Percentiles rank a stretch among this genome's conserved stretches.
phyloP scores from a whole-genome alignment of 176 grass and related monocot genomes.

The Musa schizocarpa region DNA sequence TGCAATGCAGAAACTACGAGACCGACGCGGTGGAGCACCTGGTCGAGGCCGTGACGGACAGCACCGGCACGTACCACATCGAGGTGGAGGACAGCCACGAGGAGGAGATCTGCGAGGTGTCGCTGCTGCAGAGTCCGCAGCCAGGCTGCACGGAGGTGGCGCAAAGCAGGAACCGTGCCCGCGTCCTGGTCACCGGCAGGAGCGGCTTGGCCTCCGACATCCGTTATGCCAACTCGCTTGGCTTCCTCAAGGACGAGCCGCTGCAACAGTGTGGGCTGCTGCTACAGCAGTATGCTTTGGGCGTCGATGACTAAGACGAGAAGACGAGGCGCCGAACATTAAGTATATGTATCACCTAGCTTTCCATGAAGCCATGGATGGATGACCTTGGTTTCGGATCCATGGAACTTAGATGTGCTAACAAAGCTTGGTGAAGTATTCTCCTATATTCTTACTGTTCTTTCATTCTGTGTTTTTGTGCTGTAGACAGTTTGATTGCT shows the following conservation, averaged over 20 bases:
- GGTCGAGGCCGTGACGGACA: slow-evolving; percentile 45
- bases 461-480: no score
- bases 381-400: no score
- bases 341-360: no score
- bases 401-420: no score
- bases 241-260: slow-evolving; percentile 51
- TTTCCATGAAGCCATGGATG: no score
- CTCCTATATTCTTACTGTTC: no score
- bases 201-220: slow-evolving; percentile 24
- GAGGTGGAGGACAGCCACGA: slow-evolving; percentile 43
- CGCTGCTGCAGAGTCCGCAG: slow-evolving; percentile 2
- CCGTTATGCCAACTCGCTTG: slow-evolving; percentile 48
- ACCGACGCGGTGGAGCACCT: slow-evolving; percentile 10
- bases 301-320: slow-evolving; percentile 20
- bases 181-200: slow-evolving; percentile 27
- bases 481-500: no score
- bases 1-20: slow-evolving; percentile 43
- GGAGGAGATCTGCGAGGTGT: slow-evolving; percentile 69
- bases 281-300: slow-evolving; percentile 28
- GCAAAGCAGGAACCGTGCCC: slow-evolving; percentile 26
- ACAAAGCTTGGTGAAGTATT: no score
- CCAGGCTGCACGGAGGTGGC: not conserved
- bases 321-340: not conserved
- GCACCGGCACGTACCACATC: slow-evolving; percentile 39
- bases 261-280: slow-evolving; percentile 39